Evolutionary conservation across 306 rosid species (phyloP), one percentile per base, ranked within the genome.

Genomic region (Sophora flavescens): DNA sequence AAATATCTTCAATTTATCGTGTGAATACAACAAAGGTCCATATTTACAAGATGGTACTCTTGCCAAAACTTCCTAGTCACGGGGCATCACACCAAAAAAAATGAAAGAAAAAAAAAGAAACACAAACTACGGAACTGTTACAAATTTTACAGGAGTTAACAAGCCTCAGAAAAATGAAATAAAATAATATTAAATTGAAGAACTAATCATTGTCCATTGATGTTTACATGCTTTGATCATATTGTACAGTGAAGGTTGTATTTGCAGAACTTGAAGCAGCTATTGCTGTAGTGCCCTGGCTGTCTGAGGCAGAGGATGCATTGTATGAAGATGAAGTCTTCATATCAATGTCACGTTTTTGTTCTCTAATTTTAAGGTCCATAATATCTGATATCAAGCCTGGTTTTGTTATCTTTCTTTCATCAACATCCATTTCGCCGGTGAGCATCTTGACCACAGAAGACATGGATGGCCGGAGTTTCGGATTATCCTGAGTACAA

Each of bases 391-490:
- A 84, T 59, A 94, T 89, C 73, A 90, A 63, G 59, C 95, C 97
- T 26, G 98, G 98, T 84, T 89, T 92, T 72, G 91, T 80, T 78
- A 94, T 85, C 69, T 78, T 74, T 12, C 14, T 50, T 18, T 89
- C 82, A 41, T 78, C 58, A 1, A 94, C 36, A 17, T 74, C 81
- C 15, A 76, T 83, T 86, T 89, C 71, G 26, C 96, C 88, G 0
- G 81, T 85, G 33, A 95, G 91, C 96, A 95, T 95, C 89, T 87
- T 88, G 17, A 92, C 93, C 42, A 90, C 98, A 0, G 88, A 75
- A 41, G 98, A 83, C 97, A 95, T 92, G 57, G 90, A 36, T 10
- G 97, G 98, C 70, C 98, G 83, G 64, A 84, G 92, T 81, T 88
- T 92, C 5, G 92, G 93, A 32, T 83, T 59, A 80, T 92, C 92